A percentile compares a stretch with the other conserved stretches of the same genome.
Conservation (phyloP, 768 basidiomycete species). For the Xerocomellus dryophilus region DNA sequence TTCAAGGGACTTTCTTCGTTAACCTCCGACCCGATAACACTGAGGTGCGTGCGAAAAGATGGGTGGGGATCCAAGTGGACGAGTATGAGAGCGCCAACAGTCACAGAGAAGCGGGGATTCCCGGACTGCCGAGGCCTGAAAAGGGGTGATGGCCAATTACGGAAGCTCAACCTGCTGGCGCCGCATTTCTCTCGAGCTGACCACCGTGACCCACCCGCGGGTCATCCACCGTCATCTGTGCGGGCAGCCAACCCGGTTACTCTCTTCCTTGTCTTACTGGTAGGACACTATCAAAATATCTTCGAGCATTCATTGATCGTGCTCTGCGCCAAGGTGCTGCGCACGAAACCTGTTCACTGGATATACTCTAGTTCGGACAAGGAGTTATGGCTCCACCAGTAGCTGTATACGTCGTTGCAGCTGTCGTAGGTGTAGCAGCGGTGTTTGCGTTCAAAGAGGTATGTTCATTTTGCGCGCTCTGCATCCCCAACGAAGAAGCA, state of each 20-base stretch:
- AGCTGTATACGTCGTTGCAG: slow-evolving; percentile 49
- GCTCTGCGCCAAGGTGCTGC: slow-evolving; percentile 9
- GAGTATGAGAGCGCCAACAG: too few species aligned
- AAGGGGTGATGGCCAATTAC: slow-evolving; percentile 18
- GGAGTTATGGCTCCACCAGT: slow-evolving; percentile 28
- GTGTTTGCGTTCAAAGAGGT: slow-evolving; percentile 61
- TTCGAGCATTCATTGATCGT: background rate
- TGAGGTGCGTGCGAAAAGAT: too few species aligned
- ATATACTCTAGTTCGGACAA: slow-evolving; percentile 3
- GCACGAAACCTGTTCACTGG: slow-evolving; percentile 7
- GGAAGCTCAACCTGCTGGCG: slow-evolving; percentile 10
- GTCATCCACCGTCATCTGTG: background rate
- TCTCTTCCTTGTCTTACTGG: background rate
- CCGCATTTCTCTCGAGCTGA: background rate
- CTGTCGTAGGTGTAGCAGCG: slow-evolving; percentile 50
- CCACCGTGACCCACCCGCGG: background rate
- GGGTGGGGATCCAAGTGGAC: too few species aligned
- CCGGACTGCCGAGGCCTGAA: slow-evolving; percentile 1
- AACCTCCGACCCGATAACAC: too few species aligned
- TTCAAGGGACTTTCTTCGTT: too few species aligned
- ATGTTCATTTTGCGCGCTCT: background rate
- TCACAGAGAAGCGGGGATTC: slow-evolving; percentile 10
- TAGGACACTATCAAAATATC: background rate
- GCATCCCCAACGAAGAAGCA: slow-evolving; percentile 6
- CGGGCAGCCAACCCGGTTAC: background rate